These are phyloP conservation scores for Curvularia sp. DNA, from an alignment of 2,329 filamentous ascomycete genomes.

Conservation along the genomic window DNA sequence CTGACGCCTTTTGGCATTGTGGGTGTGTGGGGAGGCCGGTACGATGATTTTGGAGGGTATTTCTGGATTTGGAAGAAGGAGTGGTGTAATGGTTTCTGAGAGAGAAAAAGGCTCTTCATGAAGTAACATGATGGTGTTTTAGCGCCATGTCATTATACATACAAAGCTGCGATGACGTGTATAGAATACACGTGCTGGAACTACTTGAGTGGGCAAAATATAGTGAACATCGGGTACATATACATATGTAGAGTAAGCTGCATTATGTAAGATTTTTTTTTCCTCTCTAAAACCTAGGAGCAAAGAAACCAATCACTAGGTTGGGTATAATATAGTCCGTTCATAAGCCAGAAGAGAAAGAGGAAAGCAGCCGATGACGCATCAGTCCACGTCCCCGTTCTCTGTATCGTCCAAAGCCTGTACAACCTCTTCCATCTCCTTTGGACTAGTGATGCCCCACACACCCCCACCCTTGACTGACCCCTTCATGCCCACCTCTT, in stretches of 20 bases:
- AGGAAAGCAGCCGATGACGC: neutral
- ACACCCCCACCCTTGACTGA: conserved; percentile 87
- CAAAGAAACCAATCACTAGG: neutral
- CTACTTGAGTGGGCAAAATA: neutral
- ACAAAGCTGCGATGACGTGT: neutral
- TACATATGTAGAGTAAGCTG: neutral
- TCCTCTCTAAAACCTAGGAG: neutral
- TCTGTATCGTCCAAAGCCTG: conserved; percentile 58
- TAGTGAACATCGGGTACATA: neutral
- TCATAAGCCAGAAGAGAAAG: neutral
- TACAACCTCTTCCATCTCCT: conserved; percentile 58
- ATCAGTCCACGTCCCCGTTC: conserved; percentile 25
- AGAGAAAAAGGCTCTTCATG: neutral
- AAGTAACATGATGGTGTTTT: neutral
- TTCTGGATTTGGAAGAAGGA: conserved; percentile 41
- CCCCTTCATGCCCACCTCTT: conserved; percentile 91
- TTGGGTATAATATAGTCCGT: conserved; percentile 9
- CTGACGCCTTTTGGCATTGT: conserved; percentile 38
- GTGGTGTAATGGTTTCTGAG: conserved; percentile 19
- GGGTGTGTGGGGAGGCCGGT: conserved; percentile 25
- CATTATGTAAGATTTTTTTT: neutral
- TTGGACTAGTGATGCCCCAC: conserved; percentile 86
- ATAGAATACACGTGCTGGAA: neutral
- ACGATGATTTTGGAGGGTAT: conserved; percentile 28
- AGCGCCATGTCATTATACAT: neutral